These are phyloP conservation scores for Acanthamoeba sp. DNA, from an alignment of 208 protist species.

Conservation along the genomic window DNA sequence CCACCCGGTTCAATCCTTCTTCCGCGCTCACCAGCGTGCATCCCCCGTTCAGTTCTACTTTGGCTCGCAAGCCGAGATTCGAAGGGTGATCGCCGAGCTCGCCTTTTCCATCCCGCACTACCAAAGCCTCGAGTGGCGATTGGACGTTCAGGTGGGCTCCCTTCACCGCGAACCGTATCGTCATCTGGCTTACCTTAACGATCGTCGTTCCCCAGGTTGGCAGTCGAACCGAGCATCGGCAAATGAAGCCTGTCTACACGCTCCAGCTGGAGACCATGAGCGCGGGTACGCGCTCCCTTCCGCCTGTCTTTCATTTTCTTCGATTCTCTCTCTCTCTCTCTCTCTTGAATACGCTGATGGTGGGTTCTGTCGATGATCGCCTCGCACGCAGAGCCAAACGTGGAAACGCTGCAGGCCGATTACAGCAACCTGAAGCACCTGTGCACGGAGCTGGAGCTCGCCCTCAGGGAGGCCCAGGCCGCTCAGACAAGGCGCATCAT, in stretches of 20 bases:
- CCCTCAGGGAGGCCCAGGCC: slow-evolving; percentile 63
- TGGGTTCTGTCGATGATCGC: not conserved
- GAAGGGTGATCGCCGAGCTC: slow-evolving; percentile 57
- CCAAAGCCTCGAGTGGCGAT: slow-evolving; percentile 66
- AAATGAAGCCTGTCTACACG: slow-evolving; percentile 68
- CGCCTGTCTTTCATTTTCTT: not conserved
- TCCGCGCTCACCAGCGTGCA: too few species aligned
- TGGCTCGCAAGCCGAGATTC: slow-evolving; percentile 29
- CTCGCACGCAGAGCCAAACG: slow-evolving; percentile 16
- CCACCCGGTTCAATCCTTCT: too few species aligned
- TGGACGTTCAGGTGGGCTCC: slow-evolving; percentile 65
- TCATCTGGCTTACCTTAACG: not conserved
- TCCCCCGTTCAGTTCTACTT: slow-evolving; percentile 48
- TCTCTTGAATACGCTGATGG: not conserved
- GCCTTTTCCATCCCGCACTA: slow-evolving; percentile 70
- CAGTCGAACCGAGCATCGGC: slow-evolving; percentile 52
- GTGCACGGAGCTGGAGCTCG: slow-evolving; percentile 70
- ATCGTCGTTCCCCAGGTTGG: not conserved
- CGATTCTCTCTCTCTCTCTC: not conserved
- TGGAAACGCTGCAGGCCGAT: slow-evolving; percentile 61
- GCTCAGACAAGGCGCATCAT: slow-evolving; percentile 72
- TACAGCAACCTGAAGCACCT: slow-evolving; percentile 74
- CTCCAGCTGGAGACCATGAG: slow-evolving; percentile 48
- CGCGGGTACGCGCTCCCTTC: not conserved
- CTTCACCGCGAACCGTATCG: not conserved